A percentile compares a stretch with the other conserved stretches of the same genome.
Conservation (phyloP, 2,329 filamentous ascomycete species). For the Colletotrichum euphorbiae region DNA sequence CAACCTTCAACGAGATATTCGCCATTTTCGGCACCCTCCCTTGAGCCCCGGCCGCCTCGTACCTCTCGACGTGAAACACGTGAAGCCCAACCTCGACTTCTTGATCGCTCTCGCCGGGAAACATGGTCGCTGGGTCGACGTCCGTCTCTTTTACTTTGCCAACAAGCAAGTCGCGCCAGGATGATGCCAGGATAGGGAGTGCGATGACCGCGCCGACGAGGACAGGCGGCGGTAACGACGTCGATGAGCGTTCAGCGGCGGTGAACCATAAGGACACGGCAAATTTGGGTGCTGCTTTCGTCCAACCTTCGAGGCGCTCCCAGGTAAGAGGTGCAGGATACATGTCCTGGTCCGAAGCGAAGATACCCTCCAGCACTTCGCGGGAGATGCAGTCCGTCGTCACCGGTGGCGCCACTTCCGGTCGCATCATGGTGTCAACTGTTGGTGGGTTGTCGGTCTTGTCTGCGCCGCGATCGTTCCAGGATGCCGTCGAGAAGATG, state of each 20-base stretch:
- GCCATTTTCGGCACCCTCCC: constrained; percentile 41
- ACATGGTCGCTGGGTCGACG: constrained; percentile 44
- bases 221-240: not conserved
- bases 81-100: constrained; percentile 47
- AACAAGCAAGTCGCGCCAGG: constrained; percentile 46
- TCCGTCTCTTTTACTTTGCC: constrained; percentile 47
- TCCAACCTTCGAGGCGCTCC: constrained; percentile 47
- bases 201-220: constrained; percentile 47
- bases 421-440: no score
- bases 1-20: constrained; percentile 7
- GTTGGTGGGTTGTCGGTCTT: no score
- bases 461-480: no score
- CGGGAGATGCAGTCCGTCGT: constrained; percentile 37
- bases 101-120: constrained; percentile 37
- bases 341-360: constrained; percentile 48
- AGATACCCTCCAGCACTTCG: constrained; percentile 41
- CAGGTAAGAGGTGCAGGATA: constrained; percentile 50
- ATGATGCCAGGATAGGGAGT: constrained; percentile 43
- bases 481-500: not conserved
- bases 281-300: constrained; percentile 44
- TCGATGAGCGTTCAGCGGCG: not conserved
- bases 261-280: constrained; percentile 43
- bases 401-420: not conserved
- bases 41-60: constrained; percentile 23
- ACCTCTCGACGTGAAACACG: constrained; percentile 51